Evolutionary conservation across 1,284 basidiomycete genomes (phyloP), one percentile per base, ranked within the genome.

Genomic region (Marasmius sp.): DNA sequence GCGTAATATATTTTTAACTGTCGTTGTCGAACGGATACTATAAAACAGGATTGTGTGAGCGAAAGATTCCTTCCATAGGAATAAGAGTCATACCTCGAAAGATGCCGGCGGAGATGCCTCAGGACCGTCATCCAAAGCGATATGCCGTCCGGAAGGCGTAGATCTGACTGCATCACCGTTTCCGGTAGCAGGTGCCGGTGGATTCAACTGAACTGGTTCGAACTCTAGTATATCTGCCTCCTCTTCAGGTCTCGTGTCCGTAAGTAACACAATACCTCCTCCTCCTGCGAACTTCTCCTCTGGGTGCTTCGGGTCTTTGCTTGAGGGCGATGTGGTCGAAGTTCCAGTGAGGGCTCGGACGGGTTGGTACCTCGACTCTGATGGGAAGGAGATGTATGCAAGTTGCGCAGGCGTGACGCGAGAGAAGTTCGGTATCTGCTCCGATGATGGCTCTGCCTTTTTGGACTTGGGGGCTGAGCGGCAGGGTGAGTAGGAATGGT

Each of bases 341-440:
- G 79, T 78, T 22, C 83, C 80, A 20, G 88, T 89, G 39, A 96
- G 86, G 0, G 93, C 85, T 53, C 96, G 87, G 12, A 98, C 92
- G n/a, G 97, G 96, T 64, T 92, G 88, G 75, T 94, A 98, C 58
- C 95, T 86, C 18, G 87, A 81, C 10, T 91, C 88, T 1, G 81
- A 60, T 0, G 94, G 88, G 85, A 98, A 97, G 50, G 84, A 83
- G 70, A 99, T 86, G 75, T 92, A 89, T 20, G 87, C 81, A 38
- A 97, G 80, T 75, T 99, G 97, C 0, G 90, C 87, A 16, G 97
- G 94, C 0, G 93, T 95, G 18, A 98, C 94, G 57, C 97, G 90
- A 12, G 95, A 93, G 71, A 98, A 91, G 80, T 99, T 99, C 36
- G 86, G 79, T 16, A 96, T 78, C 61, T 80, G 84, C 75, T 97